Conservation (phyloP, 23 red algal genomes). For the Agarophyton chilense region DNA sequence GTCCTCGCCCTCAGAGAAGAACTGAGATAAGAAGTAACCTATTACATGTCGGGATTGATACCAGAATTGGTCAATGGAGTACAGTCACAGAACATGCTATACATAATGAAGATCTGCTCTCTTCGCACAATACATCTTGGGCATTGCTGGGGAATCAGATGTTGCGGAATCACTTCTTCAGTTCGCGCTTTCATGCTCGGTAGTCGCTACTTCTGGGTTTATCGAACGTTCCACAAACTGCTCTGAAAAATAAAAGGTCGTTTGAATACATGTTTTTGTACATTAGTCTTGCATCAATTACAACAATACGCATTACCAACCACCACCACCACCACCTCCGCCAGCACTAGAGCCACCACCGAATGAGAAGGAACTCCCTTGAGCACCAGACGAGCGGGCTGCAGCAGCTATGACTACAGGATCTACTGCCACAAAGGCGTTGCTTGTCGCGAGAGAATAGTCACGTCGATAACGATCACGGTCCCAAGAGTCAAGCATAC, state of each 20-base stretch:
- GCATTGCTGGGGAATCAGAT: no score
- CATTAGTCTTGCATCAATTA: neutral
- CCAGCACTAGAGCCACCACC: slow-evolving; percentile 64
- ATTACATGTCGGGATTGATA: no score
- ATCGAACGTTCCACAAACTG: no score
- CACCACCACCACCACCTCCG: slow-evolving; percentile 58
- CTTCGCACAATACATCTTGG: no score
- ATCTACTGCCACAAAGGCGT: slow-evolving; percentile 28
- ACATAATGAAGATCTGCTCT: no score
- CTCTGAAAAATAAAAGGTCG: neutral
- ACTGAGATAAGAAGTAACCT: no score
- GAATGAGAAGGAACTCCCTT: slow-evolving; percentile 54
- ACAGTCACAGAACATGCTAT: no score
- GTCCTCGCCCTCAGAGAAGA: no score
- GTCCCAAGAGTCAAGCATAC: slow-evolving; percentile 59
- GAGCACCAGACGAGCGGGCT: slow-evolving; percentile 34
- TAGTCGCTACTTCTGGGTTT: neutral
- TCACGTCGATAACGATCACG: slow-evolving; percentile 16
- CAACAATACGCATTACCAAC: slow-evolving; percentile 12
- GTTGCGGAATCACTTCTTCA: no score
- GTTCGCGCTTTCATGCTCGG: no score
- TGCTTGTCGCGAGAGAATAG: slow-evolving; percentile 29
- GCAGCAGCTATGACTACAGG: slow-evolving; percentile 52
- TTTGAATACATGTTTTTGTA: neutral
- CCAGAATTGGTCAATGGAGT: no score